Evolutionary conservation across 2,329 filamentous ascomycete genomes (phyloP), one percentile per base, ranked within the genome.

Genomic region (Hymenoscyphus fraxineus): DNA sequence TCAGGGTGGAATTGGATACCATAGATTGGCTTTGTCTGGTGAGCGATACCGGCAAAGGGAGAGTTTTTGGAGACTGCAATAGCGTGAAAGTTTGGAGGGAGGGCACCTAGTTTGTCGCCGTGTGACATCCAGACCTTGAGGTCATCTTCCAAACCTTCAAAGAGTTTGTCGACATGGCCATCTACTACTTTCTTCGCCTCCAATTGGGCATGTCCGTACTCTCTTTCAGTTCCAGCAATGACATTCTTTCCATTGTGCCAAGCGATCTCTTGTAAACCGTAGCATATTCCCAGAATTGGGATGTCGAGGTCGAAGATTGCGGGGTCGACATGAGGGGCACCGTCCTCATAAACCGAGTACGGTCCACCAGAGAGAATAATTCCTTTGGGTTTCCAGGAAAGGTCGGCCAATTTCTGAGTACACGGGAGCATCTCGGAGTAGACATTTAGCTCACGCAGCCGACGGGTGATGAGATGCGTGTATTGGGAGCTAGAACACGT

Each of bases 401-500:
- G 83, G 63, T 95, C 91, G 6, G 85, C 80, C 27, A 96, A 78
- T 81, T 94, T 94, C 73, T 90, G 88, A 57, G 89, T 96, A 78
- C 93, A 96, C 27, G 91, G 91, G 55, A 96, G 86, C 88, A 96
- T 90, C 80, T 97, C 93, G 67, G 87, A 87, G 81, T 91, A 97
- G 76, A 96, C 85, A 80, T 89, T 89, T 78, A 96, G 84, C 71
- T 90, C 86, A 71, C 92, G 85, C 35, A 96, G 83, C 40, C 91
- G 86, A 62, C 91, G 61, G 9, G 73, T 72, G 41, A 74, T 74
- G n/a, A 93, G 81, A 76, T 93, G 89, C 51, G 86, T 88, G 73
- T 88, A 89, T 78, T 91, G 88, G 31, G 85, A 88, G 69, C 77
- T 79, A 65, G 13, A 57, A 15, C 32, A 32, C 16, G 55, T 57